These are phyloP conservation scores for Trametes villosa DNA, from an alignment of 768 basidiomycete genomes.

Conservation along the genomic window DNA sequence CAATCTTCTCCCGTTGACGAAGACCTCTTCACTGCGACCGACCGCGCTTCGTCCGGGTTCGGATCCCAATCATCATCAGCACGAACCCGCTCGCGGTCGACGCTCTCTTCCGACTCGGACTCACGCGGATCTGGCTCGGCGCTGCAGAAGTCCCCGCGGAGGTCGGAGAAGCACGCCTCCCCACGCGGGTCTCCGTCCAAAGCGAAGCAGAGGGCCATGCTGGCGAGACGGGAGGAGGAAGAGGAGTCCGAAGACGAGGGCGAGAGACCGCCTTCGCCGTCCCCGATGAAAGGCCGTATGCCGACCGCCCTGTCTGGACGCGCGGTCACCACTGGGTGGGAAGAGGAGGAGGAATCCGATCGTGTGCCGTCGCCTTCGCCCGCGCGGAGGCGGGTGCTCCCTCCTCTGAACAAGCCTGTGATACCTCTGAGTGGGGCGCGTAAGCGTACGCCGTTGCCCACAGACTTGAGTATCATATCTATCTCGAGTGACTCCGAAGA, in stretches of 20 bases:
- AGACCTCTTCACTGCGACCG: neutral
- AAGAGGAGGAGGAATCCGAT: constrained; percentile 12
- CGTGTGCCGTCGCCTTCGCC: constrained; percentile 32
- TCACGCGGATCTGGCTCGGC: neutral
- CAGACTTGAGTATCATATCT: constrained; percentile 36
- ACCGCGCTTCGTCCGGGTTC: neutral
- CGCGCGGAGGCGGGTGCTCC: constrained; percentile 14
- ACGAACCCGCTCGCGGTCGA: constrained; percentile 4
- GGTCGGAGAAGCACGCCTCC: constrained; percentile 30
- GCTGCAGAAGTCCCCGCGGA: constrained; percentile 39
- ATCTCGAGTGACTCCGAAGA: constrained; percentile 46
- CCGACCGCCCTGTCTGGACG: neutral
- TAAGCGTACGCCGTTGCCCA: constrained; percentile 9
- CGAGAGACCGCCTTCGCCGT: constrained; percentile 14
- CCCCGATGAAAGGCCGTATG: constrained; percentile 15
- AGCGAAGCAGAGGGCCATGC: neutral
- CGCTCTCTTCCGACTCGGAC: constrained; percentile 13
- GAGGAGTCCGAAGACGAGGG: constrained; percentile 4
- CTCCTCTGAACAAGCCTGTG: neutral
- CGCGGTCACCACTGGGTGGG: neutral
- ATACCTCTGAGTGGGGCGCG: neutral
- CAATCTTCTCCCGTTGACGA: neutral
- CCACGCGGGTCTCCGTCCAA: constrained; percentile 21
- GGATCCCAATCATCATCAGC: neutral
- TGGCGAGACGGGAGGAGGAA: neutral